Base-by-base conservation (phyloP, 139 green algal species). In the Prasinococcaceae sp. region DNA sequence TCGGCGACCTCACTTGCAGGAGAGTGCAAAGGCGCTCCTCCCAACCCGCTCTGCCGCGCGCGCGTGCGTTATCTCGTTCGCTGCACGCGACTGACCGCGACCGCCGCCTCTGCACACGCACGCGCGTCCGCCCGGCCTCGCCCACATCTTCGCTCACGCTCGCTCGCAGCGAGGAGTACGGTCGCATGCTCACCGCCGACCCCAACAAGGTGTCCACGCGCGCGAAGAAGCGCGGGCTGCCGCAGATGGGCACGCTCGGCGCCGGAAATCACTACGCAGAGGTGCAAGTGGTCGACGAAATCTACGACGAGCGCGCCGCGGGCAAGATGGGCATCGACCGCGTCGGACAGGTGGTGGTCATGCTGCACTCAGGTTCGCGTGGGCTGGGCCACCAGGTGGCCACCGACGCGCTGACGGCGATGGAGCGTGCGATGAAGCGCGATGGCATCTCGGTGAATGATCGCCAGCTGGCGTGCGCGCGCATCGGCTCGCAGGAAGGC, bases 231-330 rank as follows among this genome's bases (percentile, higher is more conserved):
- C 68, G 84, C 0, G 84, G 84, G 16, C 75, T 93, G 44, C 82
- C 84, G 0, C 79, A 94, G 69, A 87, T 94, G 81, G 84, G 84
- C 26, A 94, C 84, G 1, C 61, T 94, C 50, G 84, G 84, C 3
- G 84, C 83, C 10, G 84, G 84, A 38, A 94, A 94, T 61, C 84
- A 94, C 53, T 94, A 94, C 57, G 79, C 81, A 16, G 83, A 93
- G 68, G 80, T 93, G 17, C 77, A 90, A 57, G 76, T 90, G 6
- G 81, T 94, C 33, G 84, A 94, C 16, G 79, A 90, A 62, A 71
- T 94, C 23, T 90, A 73, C 60, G 83, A 94, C 59, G n/a, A 62
- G n/a, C 40, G 54, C 39, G 81, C 80, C 9, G 65, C 65, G n/a
- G 22, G 39, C 16, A 71, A 65, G 38, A 71, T 71, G 84, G 84